Evolutionary conservation across 2,329 filamentous ascomycete species (phyloP), one percentile per base, ranked within the genome.

Genomic region (Fusarium sp.): DNA sequence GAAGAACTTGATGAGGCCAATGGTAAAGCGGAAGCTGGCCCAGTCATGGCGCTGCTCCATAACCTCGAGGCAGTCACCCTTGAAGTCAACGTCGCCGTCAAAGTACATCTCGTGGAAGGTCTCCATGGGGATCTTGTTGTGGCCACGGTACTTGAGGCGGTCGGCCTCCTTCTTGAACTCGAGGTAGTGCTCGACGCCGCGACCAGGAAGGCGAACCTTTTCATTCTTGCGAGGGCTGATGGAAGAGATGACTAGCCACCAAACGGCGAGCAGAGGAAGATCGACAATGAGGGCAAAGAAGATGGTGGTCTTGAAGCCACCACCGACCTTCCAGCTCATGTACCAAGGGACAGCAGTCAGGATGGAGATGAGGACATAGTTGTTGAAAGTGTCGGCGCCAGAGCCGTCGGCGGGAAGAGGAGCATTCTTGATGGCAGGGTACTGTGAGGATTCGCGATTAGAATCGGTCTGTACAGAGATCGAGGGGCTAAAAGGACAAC

Each of bases 71-170:
- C 84, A 86, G 78, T 98, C 95, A 55, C 93, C 93, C 77, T 97
- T 98, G 84, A 97, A 94, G 70, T 97, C 92, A 63, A 97, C 93
- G 55, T 96, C 88, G 56, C 92, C 92, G 73, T 95, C 90, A 78
- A 98, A 96, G 84, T 97, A 98, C 90, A 94, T 96, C 79, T 97
- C 93, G 75, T 96, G 88, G 83, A 98, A 98, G 21, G 92, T 96
- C 81, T 96, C 89, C 82, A 96, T 89, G 50, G 92, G 89, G 59
- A 95, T 92, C 80, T 90, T 93, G 79, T 85, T 90, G 76, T 84
- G 84, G 76, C 91, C 91, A 68, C 84, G 83, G 80, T 92, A 95
- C 78, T 88, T 92, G 71, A 76, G 73, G 71, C 82, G 74, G 71
- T 86, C 83, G 52, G 76, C 76, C n/a, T 79, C 77, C 67, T 84